phyloP scores from a whole-genome alignment of 768 basidiomycete species.

The Cubamyces sp. region DNA sequence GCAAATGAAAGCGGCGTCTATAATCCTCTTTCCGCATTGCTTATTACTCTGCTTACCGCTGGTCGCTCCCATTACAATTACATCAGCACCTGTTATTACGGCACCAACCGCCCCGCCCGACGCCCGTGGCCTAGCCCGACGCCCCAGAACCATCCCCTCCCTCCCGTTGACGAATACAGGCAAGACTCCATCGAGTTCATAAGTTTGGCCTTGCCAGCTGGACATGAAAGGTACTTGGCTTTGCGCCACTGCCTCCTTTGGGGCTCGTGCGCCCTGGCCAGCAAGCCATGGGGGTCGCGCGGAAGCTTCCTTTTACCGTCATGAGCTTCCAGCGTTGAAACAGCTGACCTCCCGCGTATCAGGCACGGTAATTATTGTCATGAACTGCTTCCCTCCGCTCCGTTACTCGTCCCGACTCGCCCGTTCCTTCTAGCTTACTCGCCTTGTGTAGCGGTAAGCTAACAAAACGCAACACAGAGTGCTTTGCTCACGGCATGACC shows the following conservation, averaged over 20 bases:
- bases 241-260: not conserved
- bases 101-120: not conserved
- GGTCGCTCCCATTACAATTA: conserved; percentile 2
- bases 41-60: conserved; percentile 12
- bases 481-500: no score
- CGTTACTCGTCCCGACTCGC: not conserved
- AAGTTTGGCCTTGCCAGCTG: not conserved
- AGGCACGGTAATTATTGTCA: conserved; percentile 20
- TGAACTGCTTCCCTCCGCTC: not conserved
- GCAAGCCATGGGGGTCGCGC: not conserved
- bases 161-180: not conserved
- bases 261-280: not conserved
- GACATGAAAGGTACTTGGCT: not conserved
- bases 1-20: conserved; percentile 19
- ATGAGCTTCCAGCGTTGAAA: conserved; percentile 2
- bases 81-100: conserved; percentile 16
- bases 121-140: conserved; percentile 10
- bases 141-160: not conserved
- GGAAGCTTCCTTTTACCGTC: conserved; percentile 4
- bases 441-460: no score
- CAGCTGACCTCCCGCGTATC: conserved; percentile 14
- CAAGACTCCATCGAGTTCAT: not conserved
- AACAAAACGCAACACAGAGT: no score
- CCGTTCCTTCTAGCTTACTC: conserved; percentile 1
- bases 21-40: not conserved